These are phyloP conservation scores for Colletotrichum tropicale DNA, from an alignment of 2,329 filamentous ascomycete genomes.

Conservation along the genomic window DNA sequence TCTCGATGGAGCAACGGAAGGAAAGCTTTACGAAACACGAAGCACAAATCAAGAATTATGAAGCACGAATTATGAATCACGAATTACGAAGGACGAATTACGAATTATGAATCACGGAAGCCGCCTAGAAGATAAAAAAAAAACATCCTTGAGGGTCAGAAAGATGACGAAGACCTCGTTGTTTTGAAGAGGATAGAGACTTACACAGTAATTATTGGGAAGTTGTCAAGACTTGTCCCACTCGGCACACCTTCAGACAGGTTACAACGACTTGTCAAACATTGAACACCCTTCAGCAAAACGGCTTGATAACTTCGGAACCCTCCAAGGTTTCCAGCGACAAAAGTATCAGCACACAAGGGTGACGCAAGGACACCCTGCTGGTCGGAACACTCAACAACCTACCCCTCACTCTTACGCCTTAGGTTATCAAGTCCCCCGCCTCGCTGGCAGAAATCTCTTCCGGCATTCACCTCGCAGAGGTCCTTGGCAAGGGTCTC, in stretches of 20 bases:
- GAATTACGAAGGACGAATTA: neutral
- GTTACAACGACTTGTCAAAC: neutral
- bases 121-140: neutral
- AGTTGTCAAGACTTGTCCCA: neutral
- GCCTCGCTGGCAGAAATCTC: neutral
- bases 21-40: neutral
- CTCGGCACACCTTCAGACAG: neutral
- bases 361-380: neutral
- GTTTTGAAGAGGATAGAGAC: neutral
- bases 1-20: accelerated
- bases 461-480: neutral
- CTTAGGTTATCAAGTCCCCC: neutral
- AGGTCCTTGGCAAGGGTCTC: neutral
- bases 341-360: neutral
- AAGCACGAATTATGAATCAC: neutral
- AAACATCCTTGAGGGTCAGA: neutral
- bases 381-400: neutral
- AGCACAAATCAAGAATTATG: neutral
- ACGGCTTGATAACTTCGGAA: neutral
- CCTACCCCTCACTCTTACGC: neutral
- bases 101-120: neutral
- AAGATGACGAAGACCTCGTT: neutral
- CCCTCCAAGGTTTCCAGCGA: neutral
- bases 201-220: neutral
- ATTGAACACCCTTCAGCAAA: neutral